Conservation (phyloP, 2,329 filamentous ascomycete genomes). For the Lasiodiplodia citricola region DNA sequence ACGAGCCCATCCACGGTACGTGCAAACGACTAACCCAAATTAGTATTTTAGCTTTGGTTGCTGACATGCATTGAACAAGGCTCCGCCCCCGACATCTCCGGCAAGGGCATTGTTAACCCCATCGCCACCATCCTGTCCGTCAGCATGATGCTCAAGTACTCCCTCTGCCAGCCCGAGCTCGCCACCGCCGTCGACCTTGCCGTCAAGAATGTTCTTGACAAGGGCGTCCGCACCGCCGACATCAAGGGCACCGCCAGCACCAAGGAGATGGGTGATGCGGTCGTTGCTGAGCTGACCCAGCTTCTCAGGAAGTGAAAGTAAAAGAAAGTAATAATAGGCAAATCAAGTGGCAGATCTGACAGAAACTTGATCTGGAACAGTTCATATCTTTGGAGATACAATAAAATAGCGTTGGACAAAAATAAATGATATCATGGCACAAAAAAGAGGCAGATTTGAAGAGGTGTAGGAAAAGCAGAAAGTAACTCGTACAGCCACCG, state of each 20-base stretch:
- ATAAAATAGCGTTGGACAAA: not conserved
- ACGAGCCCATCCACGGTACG: slow-evolving; percentile 94
- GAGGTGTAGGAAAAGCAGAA: not conserved
- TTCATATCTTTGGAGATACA: not conserved
- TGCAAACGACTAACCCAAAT: slow-evolving; percentile 12
- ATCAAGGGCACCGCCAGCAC: slow-evolving; percentile 80
- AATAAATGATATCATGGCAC: not conserved
- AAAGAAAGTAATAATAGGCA: not conserved
- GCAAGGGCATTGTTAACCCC: slow-evolving; percentile 89
- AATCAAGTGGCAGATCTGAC: not conserved
- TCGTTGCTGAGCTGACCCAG: slow-evolving; percentile 74
- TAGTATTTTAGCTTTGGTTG: not conserved
- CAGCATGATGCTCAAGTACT: slow-evolving; percentile 96
- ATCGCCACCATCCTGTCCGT: slow-evolving; percentile 89
- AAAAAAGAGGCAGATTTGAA: not conserved
- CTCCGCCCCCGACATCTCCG: slow-evolving; percentile 91
- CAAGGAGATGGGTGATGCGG: slow-evolving; percentile 79
- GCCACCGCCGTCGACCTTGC: slow-evolving; percentile 81
- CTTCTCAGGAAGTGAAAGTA: slow-evolving; percentile 54
- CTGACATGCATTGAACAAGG: slow-evolving; percentile 53
- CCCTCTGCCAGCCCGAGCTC: slow-evolving; percentile 77
- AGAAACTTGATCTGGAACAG: not conserved
- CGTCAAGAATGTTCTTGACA: slow-evolving; percentile 79
- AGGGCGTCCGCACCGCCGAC: slow-evolving; percentile 78
- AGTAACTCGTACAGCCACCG: not conserved